Base-by-base conservation (phyloP, 2,329 filamentous ascomycete genomes). In the Cryphonectria japonica region DNA sequence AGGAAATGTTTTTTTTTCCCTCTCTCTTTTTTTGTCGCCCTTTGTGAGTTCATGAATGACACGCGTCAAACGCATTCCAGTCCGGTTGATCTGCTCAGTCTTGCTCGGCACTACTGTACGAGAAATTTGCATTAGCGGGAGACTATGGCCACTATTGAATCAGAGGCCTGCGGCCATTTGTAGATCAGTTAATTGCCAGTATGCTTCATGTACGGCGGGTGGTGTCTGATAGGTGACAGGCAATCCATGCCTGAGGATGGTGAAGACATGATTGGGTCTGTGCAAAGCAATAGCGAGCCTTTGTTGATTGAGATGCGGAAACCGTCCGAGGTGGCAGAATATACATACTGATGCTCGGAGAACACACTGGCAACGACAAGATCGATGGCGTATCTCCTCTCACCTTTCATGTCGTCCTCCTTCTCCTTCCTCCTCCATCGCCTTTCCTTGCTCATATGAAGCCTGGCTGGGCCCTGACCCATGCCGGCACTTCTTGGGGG, bases 401-500 rank as follows among this genome's bases (percentile, higher is more conserved):
- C 29, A 22, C 16, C 26, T 64, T 39, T 39, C 37, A 9, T 34
- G 3, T 6, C 37, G 8, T 32, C 22, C 54, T 22, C 37, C 34
- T 32, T 41, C 39, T 32, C 43, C 22, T 39, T 22, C 37, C 34
- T 32, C 26, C 39, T 32, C 43, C 52, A 26, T n/a, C 52, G 26
- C 1, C 32, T 16, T 26, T 32, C 39, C 34, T 22, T 52, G 43
- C 60, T 72, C 68, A 72, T 34, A 54, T 29, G 29, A 67, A 71
- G 16, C 61, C 71, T 19, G 54, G 37, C 37, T 63, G 69, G 57
- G 68, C 64, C 74, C 85, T 87, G 11, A 94, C 92, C 93, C 92
- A 96, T 0, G 93, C 93, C 0, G 92, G 91, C 52, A 95, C 90
- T 61, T 88, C 87, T 3, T 84, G 81, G n/a, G 94, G 88, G 70